phyloP scores from a whole-genome alignment of 2,329 filamentous ascomycete species.

The Aureobasidium leucospermi region DNA sequence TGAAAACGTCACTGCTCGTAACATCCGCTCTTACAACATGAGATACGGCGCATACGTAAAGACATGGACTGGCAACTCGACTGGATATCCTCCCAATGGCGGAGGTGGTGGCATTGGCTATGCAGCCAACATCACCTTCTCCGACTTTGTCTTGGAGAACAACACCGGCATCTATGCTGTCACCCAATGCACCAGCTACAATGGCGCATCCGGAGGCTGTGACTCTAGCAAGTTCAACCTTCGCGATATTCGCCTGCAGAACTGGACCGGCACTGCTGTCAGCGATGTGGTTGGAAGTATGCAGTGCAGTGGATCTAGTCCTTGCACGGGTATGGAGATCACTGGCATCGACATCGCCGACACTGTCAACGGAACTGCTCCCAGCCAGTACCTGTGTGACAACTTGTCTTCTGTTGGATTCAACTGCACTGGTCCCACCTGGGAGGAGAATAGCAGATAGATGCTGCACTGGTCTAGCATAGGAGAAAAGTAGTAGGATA shows the following conservation, averaged over 20 bases:
- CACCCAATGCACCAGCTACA: constrained; percentile 24
- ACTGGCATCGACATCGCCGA: constrained; percentile 17
- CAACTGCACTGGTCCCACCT: constrained; percentile 20
- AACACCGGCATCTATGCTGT: constrained; percentile 20
- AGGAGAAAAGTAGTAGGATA: not conserved
- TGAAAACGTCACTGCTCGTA: constrained; percentile 41
- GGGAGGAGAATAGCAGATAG: constrained; percentile 13
- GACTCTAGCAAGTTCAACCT: constrained; percentile 32
- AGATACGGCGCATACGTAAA: constrained; percentile 47
- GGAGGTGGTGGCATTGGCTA: constrained; percentile 49
- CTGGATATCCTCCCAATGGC: constrained; percentile 44
- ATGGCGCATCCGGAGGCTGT: constrained; percentile 20
- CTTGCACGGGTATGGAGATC: constrained; percentile 23
- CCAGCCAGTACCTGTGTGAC: constrained; percentile 21
- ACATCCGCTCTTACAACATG: constrained; percentile 42
- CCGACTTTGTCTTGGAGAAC: constrained; percentile 24
- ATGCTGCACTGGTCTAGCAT: not conserved
- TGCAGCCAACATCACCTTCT: constrained; percentile 31
- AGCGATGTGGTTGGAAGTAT: constrained; percentile 20
- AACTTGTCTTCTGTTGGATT: constrained; percentile 19
- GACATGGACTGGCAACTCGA: constrained; percentile 48
- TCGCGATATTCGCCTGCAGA: constrained; percentile 23
- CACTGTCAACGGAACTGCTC: constrained; percentile 17
- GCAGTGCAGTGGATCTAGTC: constrained; percentile 24
- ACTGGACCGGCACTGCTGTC: constrained; percentile 24